Evolutionary conservation across 1,284 basidiomycete species (phyloP).

Genomic region (Exobasidium rhododendri): DNA sequence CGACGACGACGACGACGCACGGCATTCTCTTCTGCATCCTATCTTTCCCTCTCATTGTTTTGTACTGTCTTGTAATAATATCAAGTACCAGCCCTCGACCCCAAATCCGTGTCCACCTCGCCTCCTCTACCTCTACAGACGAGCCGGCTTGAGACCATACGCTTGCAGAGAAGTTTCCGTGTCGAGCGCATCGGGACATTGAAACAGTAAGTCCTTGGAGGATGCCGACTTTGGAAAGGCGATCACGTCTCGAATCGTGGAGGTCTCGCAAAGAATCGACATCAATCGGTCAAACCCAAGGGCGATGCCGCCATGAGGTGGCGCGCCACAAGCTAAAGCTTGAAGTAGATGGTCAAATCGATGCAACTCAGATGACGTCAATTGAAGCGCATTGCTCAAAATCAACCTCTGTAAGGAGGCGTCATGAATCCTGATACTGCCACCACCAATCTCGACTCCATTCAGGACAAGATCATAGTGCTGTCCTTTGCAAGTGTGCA

Average conservation of each 20-base stretch:
- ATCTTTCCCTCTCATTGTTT: no score
- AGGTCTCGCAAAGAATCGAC: conserved; percentile 77
- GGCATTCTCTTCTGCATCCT: no score
- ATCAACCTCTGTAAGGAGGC: conserved; percentile 77
- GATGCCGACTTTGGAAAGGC: conserved; percentile 86
- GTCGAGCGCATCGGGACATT: conserved; percentile 66
- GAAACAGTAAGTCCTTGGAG: conserved; percentile 84
- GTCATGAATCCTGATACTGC: conserved; percentile 88
- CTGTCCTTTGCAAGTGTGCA: conserved; percentile 67
- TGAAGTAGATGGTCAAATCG: conserved; percentile 80
- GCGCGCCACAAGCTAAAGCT: conserved; percentile 81
- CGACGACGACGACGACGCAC: no score
- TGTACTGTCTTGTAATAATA: no score
- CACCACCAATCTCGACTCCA: conserved; percentile 88
- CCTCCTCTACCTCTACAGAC: no score
- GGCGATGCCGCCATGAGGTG: conserved; percentile 92
- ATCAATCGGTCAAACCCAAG: conserved; percentile 80
- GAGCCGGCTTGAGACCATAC: neutral
- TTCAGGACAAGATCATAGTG: conserved; percentile 97
- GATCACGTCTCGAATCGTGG: conserved; percentile 87
- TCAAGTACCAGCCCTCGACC: no score
- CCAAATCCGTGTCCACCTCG: no score
- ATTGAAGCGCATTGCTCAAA: conserved; percentile 73
- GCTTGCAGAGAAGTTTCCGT: neutral
- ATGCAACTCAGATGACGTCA: conserved; percentile 67